Conservation (phyloP, 2,329 filamentous ascomycete species). For the Leptodontidium sp. region DNA sequence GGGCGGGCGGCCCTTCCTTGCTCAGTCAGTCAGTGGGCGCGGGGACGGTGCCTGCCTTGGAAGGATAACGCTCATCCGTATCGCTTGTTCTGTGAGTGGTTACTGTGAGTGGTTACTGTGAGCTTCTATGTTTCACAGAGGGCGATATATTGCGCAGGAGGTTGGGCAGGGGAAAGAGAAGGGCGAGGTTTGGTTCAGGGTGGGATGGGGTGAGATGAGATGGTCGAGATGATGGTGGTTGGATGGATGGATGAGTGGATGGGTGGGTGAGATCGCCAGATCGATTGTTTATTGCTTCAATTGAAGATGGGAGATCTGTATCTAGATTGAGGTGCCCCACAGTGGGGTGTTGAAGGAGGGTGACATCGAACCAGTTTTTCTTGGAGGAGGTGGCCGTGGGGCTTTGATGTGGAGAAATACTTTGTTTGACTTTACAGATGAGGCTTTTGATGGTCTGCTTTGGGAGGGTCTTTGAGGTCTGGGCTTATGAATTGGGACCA, state of each 20-base stretch:
- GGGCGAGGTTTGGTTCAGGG: not conserved
- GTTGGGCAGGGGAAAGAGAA: too few species aligned
- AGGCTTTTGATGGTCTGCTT: not conserved
- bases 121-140: conserved; percentile 9
- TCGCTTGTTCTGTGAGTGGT: conserved; percentile 7
- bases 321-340: conserved; percentile 16
- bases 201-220: not conserved
- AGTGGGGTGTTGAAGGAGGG: conserved; percentile 7
- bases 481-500: not conserved
- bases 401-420: conserved; percentile 5
- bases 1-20: not conserved
- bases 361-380: not conserved
- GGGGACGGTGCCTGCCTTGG: not conserved
- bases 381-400: not conserved
- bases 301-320: conserved; percentile 3
- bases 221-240: not conserved
- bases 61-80: conserved; percentile 8
- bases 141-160: conserved; percentile 8
- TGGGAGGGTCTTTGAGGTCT: not conserved
- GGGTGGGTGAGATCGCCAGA: not conserved
- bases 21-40: too few species aligned
- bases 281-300: conserved; percentile 1
- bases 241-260: not conserved
- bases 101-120: not conserved
- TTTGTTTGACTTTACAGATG: not conserved